phyloP scores from a whole-genome alignment of 2,329 filamentous ascomycete genomes.

The Monosporascus sp. region DNA sequence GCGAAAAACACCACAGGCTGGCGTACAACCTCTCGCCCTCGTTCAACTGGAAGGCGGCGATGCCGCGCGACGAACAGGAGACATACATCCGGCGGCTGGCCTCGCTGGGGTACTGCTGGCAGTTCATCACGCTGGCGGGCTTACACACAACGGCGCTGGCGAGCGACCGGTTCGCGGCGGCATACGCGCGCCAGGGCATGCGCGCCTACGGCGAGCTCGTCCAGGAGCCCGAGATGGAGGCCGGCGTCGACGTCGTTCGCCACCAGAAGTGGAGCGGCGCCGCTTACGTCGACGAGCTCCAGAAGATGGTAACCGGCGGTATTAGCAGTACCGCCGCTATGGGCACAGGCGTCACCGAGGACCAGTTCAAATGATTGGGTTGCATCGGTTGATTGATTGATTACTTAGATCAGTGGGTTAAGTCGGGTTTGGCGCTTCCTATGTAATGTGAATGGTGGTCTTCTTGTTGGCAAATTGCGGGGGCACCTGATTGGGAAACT shows the following conservation, averaged over 20 bases:
- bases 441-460: too few species aligned
- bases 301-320: constrained; percentile 96
- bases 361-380: constrained; percentile 68
- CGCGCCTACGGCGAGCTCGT: constrained; percentile 94
- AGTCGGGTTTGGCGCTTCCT: too few species aligned
- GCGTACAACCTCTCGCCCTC: constrained; percentile 97
- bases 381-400: too few species aligned
- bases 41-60: constrained; percentile 99
- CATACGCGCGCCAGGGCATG: constrained; percentile 81
- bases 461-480: too few species aligned
- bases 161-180: constrained; percentile 79
- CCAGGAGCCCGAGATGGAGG: constrained; percentile 94
- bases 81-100: constrained; percentile 93
- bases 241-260: constrained; percentile 87
- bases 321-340: constrained; percentile 90
- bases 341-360: constrained; percentile 96
- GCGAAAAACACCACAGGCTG: constrained; percentile 49
- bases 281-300: constrained; percentile 86
- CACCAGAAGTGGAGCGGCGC: constrained; percentile 99
- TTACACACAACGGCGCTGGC: constrained; percentile 94
- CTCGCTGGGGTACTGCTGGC: constrained; percentile 93
- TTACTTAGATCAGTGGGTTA: too few species aligned
- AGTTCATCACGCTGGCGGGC: constrained; percentile 98
- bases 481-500: too few species aligned
- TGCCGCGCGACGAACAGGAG: constrained; percentile 86